Evolutionary conservation across 257 asterid species (phyloP), one percentile per base, ranked within the genome.

Genomic region (Rhazya stricta): DNA sequence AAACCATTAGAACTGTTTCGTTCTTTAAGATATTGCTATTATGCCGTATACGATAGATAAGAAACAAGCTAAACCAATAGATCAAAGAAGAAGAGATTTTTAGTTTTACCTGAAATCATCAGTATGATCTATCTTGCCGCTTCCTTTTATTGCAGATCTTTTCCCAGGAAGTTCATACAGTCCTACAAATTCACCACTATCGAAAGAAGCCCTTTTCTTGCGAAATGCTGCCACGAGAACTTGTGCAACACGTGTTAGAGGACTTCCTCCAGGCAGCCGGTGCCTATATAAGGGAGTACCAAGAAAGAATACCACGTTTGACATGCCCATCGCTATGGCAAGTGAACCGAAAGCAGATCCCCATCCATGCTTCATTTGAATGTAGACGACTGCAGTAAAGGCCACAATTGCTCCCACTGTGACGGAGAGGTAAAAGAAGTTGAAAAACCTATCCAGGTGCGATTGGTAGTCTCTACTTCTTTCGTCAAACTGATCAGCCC

Each of bases 221-320:
- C 90, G 82, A 37, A 88, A 89, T 29, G 99, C 97, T 45, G 99
- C 97, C 72, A 88, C 88, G 0, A 94, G 74, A 34, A 94, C 97
- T 77, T 92, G 99, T 15, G 99, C 96, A 18, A 92, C 96, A 12
- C 99, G 91, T 25, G 99, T 94, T 18, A 94, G 88, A 1, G 97
- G 97, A 83, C 97, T 92, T 67, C 99, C 99, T 61, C 99, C 99
- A 0, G 99, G 97, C 71, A 89, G 39, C 78, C 96, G 87, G 69
- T 94, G 99, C 83, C 99, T 81, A 70, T 94, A 94, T 65, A 94
- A 82, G 57, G 97, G 99, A 71, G 97, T 94, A 45, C 99, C 99
- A 41, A 88, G 79, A 67, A 94, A 94, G 95, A 94, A 94, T 29
- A 94, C 85, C 56, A 94, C 69, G 80, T 94, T 94, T 51, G 99